phyloP scores from a whole-genome alignment of 768 basidiomycete species.

The Kwoniella pini region DNA sequence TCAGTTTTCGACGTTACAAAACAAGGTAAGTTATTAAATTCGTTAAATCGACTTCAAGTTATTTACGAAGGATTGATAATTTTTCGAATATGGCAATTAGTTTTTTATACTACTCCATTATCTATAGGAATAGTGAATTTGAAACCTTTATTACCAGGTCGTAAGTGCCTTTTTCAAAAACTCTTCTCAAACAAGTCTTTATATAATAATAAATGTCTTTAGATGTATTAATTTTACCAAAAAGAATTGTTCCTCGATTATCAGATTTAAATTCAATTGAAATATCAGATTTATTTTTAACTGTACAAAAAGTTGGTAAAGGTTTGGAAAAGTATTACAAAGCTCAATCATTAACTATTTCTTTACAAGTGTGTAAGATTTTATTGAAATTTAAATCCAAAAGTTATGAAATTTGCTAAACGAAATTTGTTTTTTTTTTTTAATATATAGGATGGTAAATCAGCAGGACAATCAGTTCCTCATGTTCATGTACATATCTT shows the following conservation, averaged over 20 bases:
- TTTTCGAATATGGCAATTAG: constrained; percentile 14
- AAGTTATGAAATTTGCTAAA: no score
- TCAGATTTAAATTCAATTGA: constrained; percentile 62
- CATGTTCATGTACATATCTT: constrained; percentile 97
- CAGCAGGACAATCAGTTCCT: constrained; percentile 80
- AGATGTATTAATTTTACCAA: constrained; percentile 65
- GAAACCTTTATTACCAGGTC: constrained; percentile 90
- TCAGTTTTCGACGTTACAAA: constrained; percentile 24
- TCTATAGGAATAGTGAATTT: constrained; percentile 90
- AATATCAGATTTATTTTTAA: constrained; percentile 73
- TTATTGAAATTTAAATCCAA: no score
- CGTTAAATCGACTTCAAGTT: neutral
- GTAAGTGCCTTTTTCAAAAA: constrained; percentile 63
- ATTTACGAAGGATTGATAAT: neutral
- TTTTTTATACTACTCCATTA: constrained; percentile 66
- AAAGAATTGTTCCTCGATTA: constrained; percentile 60
- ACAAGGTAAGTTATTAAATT: constrained; percentile 14
- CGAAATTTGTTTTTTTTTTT: no score
- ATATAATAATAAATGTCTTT: neutral
- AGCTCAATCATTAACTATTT: constrained; percentile 80
- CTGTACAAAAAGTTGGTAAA: constrained; percentile 74
- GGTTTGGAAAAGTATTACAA: constrained; percentile 79
- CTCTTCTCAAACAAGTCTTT: no score
- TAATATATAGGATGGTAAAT: constrained; percentile 70
- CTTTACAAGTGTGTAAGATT: constrained; percentile 74